These are phyloP conservation scores for Cicer chorassanicum DNA, from an alignment of 306 rosid genomes.

Conservation along the genomic window DNA sequence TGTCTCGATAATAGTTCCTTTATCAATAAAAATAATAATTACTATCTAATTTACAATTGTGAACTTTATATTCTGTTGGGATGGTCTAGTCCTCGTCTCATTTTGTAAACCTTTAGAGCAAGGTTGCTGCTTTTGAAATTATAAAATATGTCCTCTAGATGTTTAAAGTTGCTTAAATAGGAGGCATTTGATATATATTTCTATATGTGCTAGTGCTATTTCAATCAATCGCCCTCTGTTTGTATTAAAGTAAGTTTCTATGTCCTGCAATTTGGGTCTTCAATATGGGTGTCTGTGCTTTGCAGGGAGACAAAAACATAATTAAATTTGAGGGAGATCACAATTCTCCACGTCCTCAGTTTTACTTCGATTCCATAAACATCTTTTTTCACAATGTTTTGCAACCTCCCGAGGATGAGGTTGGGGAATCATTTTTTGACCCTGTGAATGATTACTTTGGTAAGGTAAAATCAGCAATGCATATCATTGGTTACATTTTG, in stretches of 20 bases:
- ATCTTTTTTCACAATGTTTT: constrained; percentile 96
- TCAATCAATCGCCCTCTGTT: constrained; percentile 6
- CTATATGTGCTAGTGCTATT: constrained; percentile 21
- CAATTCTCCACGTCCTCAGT: constrained; percentile 98
- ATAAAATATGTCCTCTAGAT: constrained; percentile 33
- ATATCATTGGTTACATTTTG: constrained; percentile 41
- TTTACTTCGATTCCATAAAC: constrained; percentile 94
- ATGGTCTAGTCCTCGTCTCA: constrained; percentile 8
- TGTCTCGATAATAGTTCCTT: constrained; percentile 30
- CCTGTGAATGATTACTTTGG: constrained; percentile 66
- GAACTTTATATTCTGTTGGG: constrained; percentile 28
- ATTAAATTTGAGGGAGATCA: constrained; percentile 99
- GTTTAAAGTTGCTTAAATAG: constrained; percentile 17
- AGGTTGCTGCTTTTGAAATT: constrained; percentile 30
- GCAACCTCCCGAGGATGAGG: constrained; percentile 98
- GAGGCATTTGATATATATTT: constrained; percentile 13
- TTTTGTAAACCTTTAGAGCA: constrained; percentile 28
- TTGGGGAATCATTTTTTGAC: constrained; percentile 72
- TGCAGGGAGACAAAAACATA: constrained; percentile 96
- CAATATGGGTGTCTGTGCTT: constrained; percentile 41
- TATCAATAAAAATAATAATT: background rate
- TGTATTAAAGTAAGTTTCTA: constrained; percentile 24
- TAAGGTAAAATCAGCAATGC: constrained; percentile 70
- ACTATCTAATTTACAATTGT: constrained; percentile 2
- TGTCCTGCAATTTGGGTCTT: constrained; percentile 10